Evolutionary conservation across 768 basidiomycete genomes (phyloP).

Genomic region (Amanita muscaria): DNA sequence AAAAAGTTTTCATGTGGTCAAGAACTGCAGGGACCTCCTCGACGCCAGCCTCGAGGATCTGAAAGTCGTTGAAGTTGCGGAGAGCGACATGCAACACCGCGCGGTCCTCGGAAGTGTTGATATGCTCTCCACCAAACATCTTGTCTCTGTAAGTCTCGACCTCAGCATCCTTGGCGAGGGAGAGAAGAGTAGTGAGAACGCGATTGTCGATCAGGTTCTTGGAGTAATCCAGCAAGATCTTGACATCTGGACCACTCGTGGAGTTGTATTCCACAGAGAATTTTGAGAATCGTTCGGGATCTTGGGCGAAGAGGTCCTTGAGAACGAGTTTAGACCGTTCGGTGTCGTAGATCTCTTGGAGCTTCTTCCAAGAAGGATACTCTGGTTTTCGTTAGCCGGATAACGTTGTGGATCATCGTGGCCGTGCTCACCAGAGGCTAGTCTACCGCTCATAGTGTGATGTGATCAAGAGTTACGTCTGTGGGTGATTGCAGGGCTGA

Average conservation of each 20-base stretch:
- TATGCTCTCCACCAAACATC: slow-evolving; percentile 95
- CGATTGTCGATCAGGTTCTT: slow-evolving; percentile 91
- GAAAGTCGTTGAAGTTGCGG: slow-evolving; percentile 68
- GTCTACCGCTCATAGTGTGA: slow-evolving; percentile 1
- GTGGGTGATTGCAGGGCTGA: too few species aligned
- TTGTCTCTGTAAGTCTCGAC: slow-evolving; percentile 80
- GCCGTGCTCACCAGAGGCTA: not conserved
- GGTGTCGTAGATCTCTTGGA: slow-evolving; percentile 73
- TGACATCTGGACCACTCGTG: slow-evolving; percentile 53
- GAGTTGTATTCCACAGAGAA: slow-evolving; percentile 75
- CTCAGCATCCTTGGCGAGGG: slow-evolving; percentile 76
- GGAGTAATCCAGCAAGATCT: slow-evolving; percentile 91
- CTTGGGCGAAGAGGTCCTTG: slow-evolving; percentile 86
- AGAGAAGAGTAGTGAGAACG: slow-evolving; percentile 68
- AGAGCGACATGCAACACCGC: slow-evolving; percentile 94
- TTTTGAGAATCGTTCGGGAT: slow-evolving; percentile 79
- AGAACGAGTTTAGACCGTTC: slow-evolving; percentile 70
- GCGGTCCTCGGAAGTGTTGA: slow-evolving; percentile 97
- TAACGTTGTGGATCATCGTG: not conserved
- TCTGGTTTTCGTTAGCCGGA: slow-evolving; percentile 37
- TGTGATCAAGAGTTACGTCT: too few species aligned
- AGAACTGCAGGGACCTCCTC: slow-evolving; percentile 79
- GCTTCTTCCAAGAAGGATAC: slow-evolving; percentile 85
- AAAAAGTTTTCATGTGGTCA: slow-evolving; percentile 87
- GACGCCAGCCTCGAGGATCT: slow-evolving; percentile 73